These are phyloP conservation scores for Skeletonema menzelii DNA, from an alignment of 108 stramenopile genomes.

Conservation along the genomic window DNA sequence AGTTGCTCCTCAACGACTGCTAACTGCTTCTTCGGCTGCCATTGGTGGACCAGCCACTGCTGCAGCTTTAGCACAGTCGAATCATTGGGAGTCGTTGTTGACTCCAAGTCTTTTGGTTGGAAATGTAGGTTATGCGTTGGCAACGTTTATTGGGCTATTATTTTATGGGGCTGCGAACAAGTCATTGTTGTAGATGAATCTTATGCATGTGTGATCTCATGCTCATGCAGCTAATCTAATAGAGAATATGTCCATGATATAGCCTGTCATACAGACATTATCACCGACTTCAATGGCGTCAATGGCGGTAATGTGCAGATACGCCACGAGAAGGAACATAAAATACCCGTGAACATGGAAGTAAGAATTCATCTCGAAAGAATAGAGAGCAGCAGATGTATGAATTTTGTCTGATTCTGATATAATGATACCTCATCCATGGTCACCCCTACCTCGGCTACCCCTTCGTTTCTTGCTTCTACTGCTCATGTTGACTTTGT, in stretches of 20 bases:
- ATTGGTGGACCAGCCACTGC: conserved; percentile 87
- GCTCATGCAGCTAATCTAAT: not conserved
- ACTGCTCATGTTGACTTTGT: not conserved
- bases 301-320: not conserved
- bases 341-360: not conserved
- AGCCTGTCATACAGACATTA: conserved; percentile 16
- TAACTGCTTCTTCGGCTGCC: conserved; percentile 78
- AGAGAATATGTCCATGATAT: conserved; percentile 43
- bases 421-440: too few species aligned
- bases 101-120: conserved; percentile 76
- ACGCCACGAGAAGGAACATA: not conserved
- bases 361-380: not conserved
- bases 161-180: conserved; percentile 26
- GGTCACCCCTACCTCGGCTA: not conserved
- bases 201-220: not conserved
- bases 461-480: not conserved
- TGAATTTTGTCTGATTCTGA: too few species aligned
- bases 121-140: conserved; percentile 81
- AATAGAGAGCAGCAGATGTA: not conserved
- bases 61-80: conserved; percentile 75
- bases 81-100: conserved; percentile 61
- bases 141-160: conserved; percentile 53
- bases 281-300: conserved; percentile 10
- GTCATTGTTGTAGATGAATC: not conserved
- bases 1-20: conserved; percentile 61